Conservation (phyloP, 805 yeast genomes). For the Schwanniomyces vanrijiae region DNA sequence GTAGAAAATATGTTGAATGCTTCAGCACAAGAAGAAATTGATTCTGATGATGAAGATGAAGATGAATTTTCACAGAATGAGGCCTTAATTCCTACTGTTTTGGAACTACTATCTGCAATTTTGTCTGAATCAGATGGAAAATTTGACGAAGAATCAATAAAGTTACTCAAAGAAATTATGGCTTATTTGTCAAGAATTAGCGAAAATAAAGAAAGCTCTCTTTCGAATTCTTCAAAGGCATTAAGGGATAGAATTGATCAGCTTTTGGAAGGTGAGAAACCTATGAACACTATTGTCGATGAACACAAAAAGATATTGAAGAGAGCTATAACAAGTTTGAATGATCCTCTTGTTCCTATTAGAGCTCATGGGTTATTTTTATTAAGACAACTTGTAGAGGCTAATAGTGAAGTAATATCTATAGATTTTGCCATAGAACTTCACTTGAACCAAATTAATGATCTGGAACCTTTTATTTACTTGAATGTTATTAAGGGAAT, state of each 20-base stretch:
- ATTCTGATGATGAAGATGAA: slow-evolving; percentile 30
- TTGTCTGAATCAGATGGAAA: slow-evolving; percentile 28
- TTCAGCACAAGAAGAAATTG: slow-evolving; percentile 16
- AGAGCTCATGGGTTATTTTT: slow-evolving; percentile 81
- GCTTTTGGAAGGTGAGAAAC: slow-evolving; percentile 26
- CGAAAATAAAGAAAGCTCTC: slow-evolving; percentile 1
- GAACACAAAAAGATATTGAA: slow-evolving; percentile 44
- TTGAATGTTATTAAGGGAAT: slow-evolving; percentile 81
- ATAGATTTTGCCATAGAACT: slow-evolving; percentile 57
- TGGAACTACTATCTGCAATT: slow-evolving; percentile 38
- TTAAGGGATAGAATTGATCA: slow-evolving; percentile 28
- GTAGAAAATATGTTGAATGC: background rate
- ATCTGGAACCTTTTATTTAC: slow-evolving; percentile 85
- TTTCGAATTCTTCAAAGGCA: slow-evolving; percentile 19
- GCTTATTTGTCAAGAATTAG: slow-evolving; percentile 12
- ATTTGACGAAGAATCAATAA: slow-evolving; percentile 27
- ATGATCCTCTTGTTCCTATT: slow-evolving; percentile 80
- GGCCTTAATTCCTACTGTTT: slow-evolving; percentile 25
- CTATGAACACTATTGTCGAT: slow-evolving; percentile 19
- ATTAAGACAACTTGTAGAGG: slow-evolving; percentile 54
- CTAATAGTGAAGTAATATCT: slow-evolving; percentile 50
- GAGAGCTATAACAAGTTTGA: slow-evolving; percentile 64
- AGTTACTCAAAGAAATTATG: slow-evolving; percentile 27
- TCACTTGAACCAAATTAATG: slow-evolving; percentile 64
- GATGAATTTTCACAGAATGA: slow-evolving; percentile 13